These are phyloP conservation scores for Mycena citricolor DNA, from an alignment of 1,284 basidiomycete genomes.

Conservation along the genomic window DNA sequence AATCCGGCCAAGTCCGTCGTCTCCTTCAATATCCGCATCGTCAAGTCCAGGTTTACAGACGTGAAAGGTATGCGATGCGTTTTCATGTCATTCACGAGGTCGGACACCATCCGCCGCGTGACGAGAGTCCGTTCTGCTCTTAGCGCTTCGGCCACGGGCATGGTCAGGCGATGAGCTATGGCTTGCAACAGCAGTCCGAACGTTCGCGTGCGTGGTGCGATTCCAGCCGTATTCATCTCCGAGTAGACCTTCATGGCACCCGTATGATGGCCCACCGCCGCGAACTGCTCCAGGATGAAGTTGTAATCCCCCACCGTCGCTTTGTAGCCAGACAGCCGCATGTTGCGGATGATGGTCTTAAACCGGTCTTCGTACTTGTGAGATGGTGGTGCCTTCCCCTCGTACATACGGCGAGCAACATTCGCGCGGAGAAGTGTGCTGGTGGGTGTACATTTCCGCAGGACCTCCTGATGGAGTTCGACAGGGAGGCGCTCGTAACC, in stretches of 20 bases:
- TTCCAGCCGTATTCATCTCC: constrained; percentile 49
- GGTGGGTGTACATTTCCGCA: constrained; percentile 60
- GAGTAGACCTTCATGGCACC: constrained; percentile 59
- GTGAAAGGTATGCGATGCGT: constrained; percentile 46
- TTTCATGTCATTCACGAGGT: constrained; percentile 60
- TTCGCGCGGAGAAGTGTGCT: constrained; percentile 44
- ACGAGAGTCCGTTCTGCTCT: constrained; percentile 38
- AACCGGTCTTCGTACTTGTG: constrained; percentile 64
- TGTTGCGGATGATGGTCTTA: constrained; percentile 64
- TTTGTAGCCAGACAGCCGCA: constrained; percentile 48
- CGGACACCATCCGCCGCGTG: constrained; percentile 45
- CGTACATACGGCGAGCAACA: constrained; percentile 38
- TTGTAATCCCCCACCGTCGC: constrained; percentile 69
- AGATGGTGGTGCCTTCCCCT: constrained; percentile 36
- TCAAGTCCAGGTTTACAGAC: constrained; percentile 60
- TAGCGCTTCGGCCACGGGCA: constrained; percentile 47
- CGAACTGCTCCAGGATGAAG: constrained; percentile 70
- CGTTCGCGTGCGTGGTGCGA: constrained; percentile 51
- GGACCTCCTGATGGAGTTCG: constrained; percentile 63
- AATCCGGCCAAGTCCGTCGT: constrained; percentile 54
- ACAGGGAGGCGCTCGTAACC: constrained; percentile 53
- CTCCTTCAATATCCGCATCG: constrained; percentile 65
- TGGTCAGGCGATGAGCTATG: constrained; percentile 60
- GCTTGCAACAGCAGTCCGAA: constrained; percentile 66
- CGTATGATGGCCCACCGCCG: constrained; percentile 63